Conservation (phyloP, 1,284 basidiomycete genomes). For the Ceratobasidium sp. region DNA sequence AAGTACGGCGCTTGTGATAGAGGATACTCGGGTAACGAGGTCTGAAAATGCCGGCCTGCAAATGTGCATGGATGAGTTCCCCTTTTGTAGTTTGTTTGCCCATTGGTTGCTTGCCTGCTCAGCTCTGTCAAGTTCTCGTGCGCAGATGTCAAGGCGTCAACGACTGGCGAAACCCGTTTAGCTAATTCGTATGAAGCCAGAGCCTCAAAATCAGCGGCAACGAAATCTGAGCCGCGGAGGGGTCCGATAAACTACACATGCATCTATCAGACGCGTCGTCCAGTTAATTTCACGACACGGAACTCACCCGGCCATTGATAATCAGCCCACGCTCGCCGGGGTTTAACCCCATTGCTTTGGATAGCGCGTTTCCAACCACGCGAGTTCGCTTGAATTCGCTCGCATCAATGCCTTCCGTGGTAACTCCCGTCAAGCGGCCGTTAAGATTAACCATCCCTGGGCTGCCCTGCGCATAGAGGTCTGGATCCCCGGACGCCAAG, state of each 20-base stretch:
- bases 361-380: conserved; percentile 47
- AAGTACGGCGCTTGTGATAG: conserved; percentile 72
- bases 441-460: conserved; percentile 33
- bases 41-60: conserved; percentile 63
- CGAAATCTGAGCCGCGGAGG: conserved; percentile 62
- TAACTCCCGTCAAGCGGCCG: conserved; percentile 23
- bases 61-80: conserved; percentile 15
- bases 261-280: not conserved
- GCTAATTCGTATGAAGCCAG: conserved; percentile 75
- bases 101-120: conserved; percentile 54
- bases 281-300: not conserved
- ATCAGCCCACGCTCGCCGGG: conserved; percentile 69
- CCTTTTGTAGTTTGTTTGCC: not conserved
- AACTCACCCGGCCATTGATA: conserved; percentile 79
- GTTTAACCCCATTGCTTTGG: conserved; percentile 61
- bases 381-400: conserved; percentile 12
- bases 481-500: conserved; percentile 1
- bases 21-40: conserved; percentile 69
- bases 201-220: conserved; percentile 68
- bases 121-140: conserved; percentile 51
- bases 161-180: conserved; percentile 72
- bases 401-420: conserved; percentile 27
- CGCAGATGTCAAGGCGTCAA: conserved; percentile 66
- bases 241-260: conserved; percentile 70
- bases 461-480: conserved; percentile 19